phyloP scores from a whole-genome alignment of 2,329 filamentous ascomycete genomes.

The Pochonia chlamydosporia region DNA sequence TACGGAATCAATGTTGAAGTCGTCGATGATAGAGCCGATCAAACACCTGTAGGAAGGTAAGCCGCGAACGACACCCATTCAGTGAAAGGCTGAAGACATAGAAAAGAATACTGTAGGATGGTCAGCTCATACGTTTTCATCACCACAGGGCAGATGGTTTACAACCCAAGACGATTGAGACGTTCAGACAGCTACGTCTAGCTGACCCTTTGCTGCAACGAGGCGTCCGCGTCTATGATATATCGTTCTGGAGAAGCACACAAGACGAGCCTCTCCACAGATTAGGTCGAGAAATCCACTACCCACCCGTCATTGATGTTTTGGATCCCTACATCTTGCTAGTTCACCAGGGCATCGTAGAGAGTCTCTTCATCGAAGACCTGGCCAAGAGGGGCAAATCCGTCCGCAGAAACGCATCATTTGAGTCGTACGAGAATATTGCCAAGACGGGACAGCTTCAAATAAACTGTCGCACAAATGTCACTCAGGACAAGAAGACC shows the following conservation, averaged over 20 bases:
- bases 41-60: conserved; percentile 58
- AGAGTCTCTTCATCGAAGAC: conserved; percentile 64
- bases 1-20: conserved; percentile 61
- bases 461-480: conserved; percentile 45
- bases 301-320: conserved; percentile 55
- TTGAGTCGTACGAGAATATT: conserved; percentile 48
- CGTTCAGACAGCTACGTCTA: conserved; percentile 66
- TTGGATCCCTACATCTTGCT: conserved; percentile 52
- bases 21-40: conserved; percentile 62
- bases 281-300: conserved; percentile 62
- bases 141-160: conserved; percentile 58
- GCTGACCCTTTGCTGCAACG: conserved; percentile 61
- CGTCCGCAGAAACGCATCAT: conserved; percentile 59
- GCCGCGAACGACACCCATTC: not conserved
- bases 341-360: conserved; percentile 70
- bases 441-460: conserved; percentile 39
- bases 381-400: conserved; percentile 57
- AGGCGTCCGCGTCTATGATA: conserved; percentile 67
- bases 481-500: conserved; percentile 42
- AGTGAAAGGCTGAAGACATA: not conserved
- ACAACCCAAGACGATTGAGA: conserved; percentile 75
- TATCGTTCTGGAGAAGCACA: conserved; percentile 63
- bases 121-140: conserved; percentile 12
- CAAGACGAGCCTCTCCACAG: conserved; percentile 48
- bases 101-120: not conserved